phyloP scores from a whole-genome alignment of 2,329 filamentous ascomycete species.

The Aureobasidium sp. region DNA sequence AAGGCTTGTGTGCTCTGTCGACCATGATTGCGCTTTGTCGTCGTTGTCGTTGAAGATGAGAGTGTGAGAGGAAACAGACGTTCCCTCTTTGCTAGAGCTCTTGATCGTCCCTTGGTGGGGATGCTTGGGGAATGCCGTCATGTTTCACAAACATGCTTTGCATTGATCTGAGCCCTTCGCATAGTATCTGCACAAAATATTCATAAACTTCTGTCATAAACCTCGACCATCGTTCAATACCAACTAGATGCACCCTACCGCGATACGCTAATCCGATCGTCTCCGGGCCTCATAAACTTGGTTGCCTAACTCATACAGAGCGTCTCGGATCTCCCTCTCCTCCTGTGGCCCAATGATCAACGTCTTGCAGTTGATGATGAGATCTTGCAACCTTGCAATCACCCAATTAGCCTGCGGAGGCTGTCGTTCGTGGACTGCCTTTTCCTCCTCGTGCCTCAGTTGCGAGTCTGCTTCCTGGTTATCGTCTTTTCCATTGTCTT shows the following conservation, averaged over 20 bases:
- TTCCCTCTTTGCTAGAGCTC: neutral
- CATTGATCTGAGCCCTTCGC: neutral
- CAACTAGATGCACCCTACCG: neutral
- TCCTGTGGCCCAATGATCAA: conserved; percentile 52
- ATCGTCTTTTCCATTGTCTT: neutral
- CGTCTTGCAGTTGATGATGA: conserved; percentile 50
- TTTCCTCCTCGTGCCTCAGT: conserved; percentile 5
- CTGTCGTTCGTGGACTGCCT: conserved; percentile 19
- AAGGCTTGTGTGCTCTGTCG: conserved; percentile 77
- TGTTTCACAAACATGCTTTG: neutral
- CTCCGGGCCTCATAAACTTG: conserved; percentile 61
- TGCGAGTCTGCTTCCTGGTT: conserved; percentile 11
- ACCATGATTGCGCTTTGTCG: conserved; percentile 45
- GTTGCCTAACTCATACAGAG: conserved; percentile 69
- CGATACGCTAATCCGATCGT: neutral
- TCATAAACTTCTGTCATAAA: no score
- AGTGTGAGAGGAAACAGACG: neutral
- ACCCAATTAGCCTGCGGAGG: conserved; percentile 40
- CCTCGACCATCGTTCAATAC: no score
- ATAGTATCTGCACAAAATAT: neutral
- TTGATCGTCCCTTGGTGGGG: neutral
- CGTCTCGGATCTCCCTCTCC: conserved; percentile 63
- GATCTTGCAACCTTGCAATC: conserved; percentile 43
- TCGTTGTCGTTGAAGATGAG: neutral
- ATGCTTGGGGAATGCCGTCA: neutral